A percentile compares a stretch with the other conserved stretches of the same genome.
phyloP scores from a whole-genome alignment of 345 rosid genomes.

The Viola odorata region DNA sequence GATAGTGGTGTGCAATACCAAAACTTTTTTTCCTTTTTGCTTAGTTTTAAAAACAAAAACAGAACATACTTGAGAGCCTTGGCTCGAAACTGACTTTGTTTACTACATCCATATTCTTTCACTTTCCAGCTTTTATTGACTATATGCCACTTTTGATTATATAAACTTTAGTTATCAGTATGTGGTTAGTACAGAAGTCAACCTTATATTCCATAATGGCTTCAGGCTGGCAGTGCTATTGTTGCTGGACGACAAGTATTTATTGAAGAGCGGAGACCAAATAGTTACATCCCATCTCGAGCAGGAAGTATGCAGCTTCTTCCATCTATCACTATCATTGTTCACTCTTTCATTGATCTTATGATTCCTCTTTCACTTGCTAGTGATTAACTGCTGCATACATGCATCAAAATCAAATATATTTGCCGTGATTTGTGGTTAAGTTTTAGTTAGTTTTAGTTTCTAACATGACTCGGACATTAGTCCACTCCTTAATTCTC shows the following conservation, averaged over 20 bases:
- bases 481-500: neutral
- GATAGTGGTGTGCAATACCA: too few relatives aligned
- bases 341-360: neutral
- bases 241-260: slow-evolving; percentile 58
- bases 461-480: neutral
- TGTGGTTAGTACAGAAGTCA: too few relatives aligned
- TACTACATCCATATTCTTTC: too few relatives aligned
- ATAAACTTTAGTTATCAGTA: too few relatives aligned
- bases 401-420: neutral
- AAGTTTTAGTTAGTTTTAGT: neutral
- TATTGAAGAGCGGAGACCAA: slow-evolving; percentile 68
- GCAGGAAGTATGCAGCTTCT: slow-evolving; percentile 43
- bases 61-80: too few relatives aligned
- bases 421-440: neutral
- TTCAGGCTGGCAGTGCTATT: slow-evolving; percentile 45
- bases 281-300: slow-evolving; percentile 52
- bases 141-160: too few relatives aligned
- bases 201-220: too few relatives aligned
- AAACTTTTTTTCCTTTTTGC: too few relatives aligned
- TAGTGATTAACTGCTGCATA: neutral
- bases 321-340: neutral
- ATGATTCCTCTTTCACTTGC: neutral
- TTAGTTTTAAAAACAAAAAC: too few relatives aligned
- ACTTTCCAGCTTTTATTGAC: too few relatives aligned
- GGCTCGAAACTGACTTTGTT: too few relatives aligned